A percentile compares a stretch with the other conserved stretches of the same genome.
phyloP scores from a whole-genome alignment of 345 rosid genomes.

The Arabidopsis thaliana region TAIR10.1 NC_003075.7:16493001-16493500 shows the following conservation, averaged over 20 bases:
- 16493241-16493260: slow-evolving; percentile 48
- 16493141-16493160: slow-evolving; percentile 91
- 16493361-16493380: too few species aligned
- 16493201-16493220: slow-evolving; percentile 68
- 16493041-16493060: slow-evolving; percentile 94
- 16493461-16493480: background rate
- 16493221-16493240: slow-evolving; percentile 78
- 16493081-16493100: slow-evolving; percentile 86
- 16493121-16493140: slow-evolving; percentile 89
- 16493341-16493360: too few species aligned
- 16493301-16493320: background rate
- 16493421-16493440: too few species aligned
- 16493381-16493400: too few species aligned
- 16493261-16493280: slow-evolving; percentile 5
- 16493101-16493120: slow-evolving; percentile 77
- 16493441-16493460: too few species aligned
- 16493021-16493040: slow-evolving; percentile 87
- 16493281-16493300: background rate
- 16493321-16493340: background rate
- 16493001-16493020: slow-evolving; percentile 67
- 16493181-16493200: slow-evolving; percentile 57
- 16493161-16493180: slow-evolving; percentile 89
- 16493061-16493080: slow-evolving; percentile 88
- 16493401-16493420: background rate
- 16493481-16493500: background rate